These are phyloP conservation scores for Crithidia mellificae DNA, from an alignment of 208 protist genomes.

Conservation along the genomic window DNA sequence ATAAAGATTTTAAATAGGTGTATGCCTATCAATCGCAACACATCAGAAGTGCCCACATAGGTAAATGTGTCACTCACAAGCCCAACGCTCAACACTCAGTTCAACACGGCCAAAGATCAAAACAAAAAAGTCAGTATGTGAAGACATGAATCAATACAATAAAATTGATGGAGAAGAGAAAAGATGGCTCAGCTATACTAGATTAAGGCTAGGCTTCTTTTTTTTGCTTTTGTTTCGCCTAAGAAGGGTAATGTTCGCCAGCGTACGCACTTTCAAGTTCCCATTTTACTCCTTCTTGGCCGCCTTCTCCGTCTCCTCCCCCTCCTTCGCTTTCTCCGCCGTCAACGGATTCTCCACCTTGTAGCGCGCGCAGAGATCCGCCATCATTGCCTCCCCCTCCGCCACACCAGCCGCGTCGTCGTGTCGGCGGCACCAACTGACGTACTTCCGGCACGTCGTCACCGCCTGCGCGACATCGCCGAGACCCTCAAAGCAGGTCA, in stretches of 20 bases:
- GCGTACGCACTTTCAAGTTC: too few species aligned
- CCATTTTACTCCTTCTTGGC: neutral
- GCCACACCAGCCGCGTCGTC: slow-evolving; percentile 63
- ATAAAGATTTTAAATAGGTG: too few species aligned
- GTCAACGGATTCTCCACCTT: slow-evolving; percentile 41
- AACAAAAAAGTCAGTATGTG: slow-evolving; percentile 6
- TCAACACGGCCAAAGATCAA: too few species aligned
- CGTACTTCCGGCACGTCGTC: slow-evolving; percentile 82
- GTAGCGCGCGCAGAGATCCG: slow-evolving; percentile 54
- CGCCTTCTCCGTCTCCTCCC: neutral
- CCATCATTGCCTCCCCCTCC: slow-evolving; percentile 62
- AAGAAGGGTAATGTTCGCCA: too few species aligned
- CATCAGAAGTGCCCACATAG: neutral
- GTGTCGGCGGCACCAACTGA: slow-evolving; percentile 86
- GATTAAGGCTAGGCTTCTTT: too few species aligned
- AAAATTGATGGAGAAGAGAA: too few species aligned
- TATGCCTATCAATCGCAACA: neutral
- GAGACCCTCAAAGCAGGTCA: slow-evolving; percentile 88
- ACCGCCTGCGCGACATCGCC: slow-evolving; percentile 76
- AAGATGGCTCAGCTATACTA: too few species aligned
- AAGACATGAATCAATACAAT: too few species aligned
- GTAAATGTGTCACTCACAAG: too few species aligned
- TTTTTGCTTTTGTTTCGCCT: too few species aligned
- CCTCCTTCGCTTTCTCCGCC: slow-evolving; percentile 18
- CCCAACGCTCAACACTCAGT: too few species aligned